Evolutionary conservation across 169 alveolate genomes (phyloP).

Genomic region (Neospora caninum): DNA sequence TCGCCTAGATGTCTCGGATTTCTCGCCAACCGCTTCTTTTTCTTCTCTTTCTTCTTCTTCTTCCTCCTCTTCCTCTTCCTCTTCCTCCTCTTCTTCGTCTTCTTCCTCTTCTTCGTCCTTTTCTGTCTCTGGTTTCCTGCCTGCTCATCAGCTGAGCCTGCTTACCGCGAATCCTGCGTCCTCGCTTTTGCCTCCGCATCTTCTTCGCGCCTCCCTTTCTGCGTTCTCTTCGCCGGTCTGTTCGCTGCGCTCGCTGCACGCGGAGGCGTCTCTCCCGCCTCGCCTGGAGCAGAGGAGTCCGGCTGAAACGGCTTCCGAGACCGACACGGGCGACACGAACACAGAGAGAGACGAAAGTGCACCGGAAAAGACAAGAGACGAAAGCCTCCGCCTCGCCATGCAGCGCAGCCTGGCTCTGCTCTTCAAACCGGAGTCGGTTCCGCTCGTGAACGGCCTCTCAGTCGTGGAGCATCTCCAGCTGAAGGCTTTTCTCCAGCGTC

Average conservation of each 20-base stretch:
- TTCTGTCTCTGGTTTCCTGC: not conserved
- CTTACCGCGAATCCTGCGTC: not conserved
- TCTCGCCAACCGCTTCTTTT: not conserved
- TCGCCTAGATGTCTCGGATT: slow-evolving; percentile 26
- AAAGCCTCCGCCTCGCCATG: not conserved
- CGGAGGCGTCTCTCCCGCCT: too few species aligned
- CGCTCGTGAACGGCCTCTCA: not conserved
- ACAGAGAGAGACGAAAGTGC: not conserved
- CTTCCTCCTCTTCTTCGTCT: not conserved
- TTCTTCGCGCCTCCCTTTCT: not conserved
- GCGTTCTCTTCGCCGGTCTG: not conserved
- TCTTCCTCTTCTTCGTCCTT: not conserved
- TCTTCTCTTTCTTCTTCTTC: not conserved
- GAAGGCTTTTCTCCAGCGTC: slow-evolving; percentile 11
- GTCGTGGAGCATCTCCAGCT: slow-evolving; percentile 30
- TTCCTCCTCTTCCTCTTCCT: not conserved
- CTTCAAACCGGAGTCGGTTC: not conserved
- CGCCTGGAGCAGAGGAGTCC: not conserved
- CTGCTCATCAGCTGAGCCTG: not conserved
- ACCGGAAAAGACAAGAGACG: not conserved
- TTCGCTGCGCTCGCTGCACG: too few species aligned
- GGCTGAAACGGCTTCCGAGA: not conserved
- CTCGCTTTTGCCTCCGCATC: not conserved
- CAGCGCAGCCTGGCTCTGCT: not conserved
- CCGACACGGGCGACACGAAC: not conserved